phyloP scores from a whole-genome alignment of 2,329 filamentous ascomycete species.

The Fusarium palustre region DNA sequence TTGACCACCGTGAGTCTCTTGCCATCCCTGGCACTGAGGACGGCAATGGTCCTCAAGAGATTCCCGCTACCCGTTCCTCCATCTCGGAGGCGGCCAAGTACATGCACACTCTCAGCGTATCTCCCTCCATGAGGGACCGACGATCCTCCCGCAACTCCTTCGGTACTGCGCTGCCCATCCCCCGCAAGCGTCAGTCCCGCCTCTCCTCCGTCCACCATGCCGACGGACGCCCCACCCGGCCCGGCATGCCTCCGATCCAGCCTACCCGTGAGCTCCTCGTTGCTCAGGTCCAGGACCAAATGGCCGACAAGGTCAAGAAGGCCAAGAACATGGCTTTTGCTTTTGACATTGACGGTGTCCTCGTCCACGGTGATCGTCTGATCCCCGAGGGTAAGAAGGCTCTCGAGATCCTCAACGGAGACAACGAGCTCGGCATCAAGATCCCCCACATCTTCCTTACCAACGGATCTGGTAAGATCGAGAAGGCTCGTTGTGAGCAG shows the following conservation, averaged over 20 bases:
- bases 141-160: constrained; percentile 81
- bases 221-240: constrained; percentile 60
- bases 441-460: constrained; percentile 92
- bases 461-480: constrained; percentile 92
- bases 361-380: constrained; percentile 81
- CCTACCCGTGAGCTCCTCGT: constrained; percentile 75
- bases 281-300: constrained; percentile 76
- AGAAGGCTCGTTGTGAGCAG: constrained; percentile 84
- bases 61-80: constrained; percentile 75
- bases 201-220: constrained; percentile 70
- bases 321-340: constrained; percentile 83
- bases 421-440: constrained; percentile 80
- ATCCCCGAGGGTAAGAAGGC: constrained; percentile 80
- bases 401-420: constrained; percentile 76
- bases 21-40: constrained; percentile 55
- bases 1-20: constrained; percentile 36
- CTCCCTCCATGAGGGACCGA: constrained; percentile 75
- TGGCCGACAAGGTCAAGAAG: constrained; percentile 71
- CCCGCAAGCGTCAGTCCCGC: constrained; percentile 75
- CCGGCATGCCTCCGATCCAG: constrained; percentile 69
- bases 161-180: constrained; percentile 78
- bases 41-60: constrained; percentile 69
- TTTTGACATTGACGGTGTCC: constrained; percentile 91
- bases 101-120: constrained; percentile 78
- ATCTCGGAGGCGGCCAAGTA: constrained; percentile 75